Evolutionary conservation across 2,329 filamentous ascomycete genomes (phyloP).

Genomic region (Trichoderma oligosporum): DNA sequence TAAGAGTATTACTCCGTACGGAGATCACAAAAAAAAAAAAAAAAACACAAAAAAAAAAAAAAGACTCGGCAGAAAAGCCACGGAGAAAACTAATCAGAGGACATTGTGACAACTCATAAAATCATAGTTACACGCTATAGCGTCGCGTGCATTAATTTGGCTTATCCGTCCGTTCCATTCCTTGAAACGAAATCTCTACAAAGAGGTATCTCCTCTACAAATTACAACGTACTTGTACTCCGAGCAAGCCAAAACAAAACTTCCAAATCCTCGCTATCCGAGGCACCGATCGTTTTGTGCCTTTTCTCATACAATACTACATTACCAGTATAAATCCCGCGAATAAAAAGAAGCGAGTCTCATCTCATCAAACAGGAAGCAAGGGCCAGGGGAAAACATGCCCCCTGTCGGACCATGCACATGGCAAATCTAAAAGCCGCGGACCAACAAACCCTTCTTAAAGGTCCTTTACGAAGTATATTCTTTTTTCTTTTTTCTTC

Average conservation of each 20-base stretch:
- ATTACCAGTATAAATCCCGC: no score
- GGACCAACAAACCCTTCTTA: background rate
- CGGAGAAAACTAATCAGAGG: background rate
- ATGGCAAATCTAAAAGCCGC: background rate
- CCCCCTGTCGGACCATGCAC: slow-evolving; percentile 2
- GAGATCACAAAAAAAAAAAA: background rate
- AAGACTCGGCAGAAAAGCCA: background rate
- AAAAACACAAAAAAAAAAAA: background rate
- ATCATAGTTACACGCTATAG: background rate
- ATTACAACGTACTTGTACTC: no score
- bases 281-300: background rate
- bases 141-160: background rate
- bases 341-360: no score
- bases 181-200: no score
- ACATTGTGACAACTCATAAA: slow-evolving; percentile 9
- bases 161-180: background rate
- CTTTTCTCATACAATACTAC: background rate
- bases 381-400: background rate
- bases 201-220: no score
- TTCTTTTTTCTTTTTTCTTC: background rate
- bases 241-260: background rate
- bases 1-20: no score
- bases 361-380: background rate
- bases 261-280: background rate
- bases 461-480: background rate